Conservation (phyloP, 495 filamentous ascomycete species). For the Aspergillus baeticus region DNA sequence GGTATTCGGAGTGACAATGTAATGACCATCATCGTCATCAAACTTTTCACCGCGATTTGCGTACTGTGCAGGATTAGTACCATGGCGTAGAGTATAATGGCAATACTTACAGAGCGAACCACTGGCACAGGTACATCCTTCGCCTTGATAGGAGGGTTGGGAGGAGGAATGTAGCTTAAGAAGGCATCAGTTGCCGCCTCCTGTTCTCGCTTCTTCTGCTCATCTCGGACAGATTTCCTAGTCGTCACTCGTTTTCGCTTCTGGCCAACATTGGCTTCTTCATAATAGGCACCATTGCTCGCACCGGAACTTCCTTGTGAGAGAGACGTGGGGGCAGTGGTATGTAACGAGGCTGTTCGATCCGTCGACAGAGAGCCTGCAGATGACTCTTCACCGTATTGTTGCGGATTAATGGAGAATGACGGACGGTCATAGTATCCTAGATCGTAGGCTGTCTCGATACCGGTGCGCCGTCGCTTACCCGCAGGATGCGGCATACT, state of each 20-base stretch:
- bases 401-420: conserved; percentile 71
- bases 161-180: conserved; percentile 77
- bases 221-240: conserved; percentile 71
- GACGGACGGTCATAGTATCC: conserved; percentile 59
- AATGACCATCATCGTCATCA: conserved; percentile 96
- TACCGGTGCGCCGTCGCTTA: conserved; percentile 64
- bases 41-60: conserved; percentile 57
- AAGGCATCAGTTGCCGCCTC: conserved; percentile 69
- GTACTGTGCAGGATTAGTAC: conserved; percentile 35
- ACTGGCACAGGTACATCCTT: conserved; percentile 84
- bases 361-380: conserved; percentile 77
- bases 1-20: conserved; percentile 82
- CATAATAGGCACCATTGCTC: conserved; percentile 53
- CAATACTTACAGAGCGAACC: conserved; percentile 74
- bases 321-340: conserved; percentile 87
- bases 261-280: conserved; percentile 62
- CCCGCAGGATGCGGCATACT: conserved; percentile 52
- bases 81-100: not conserved
- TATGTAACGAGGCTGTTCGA: conserved; percentile 81
- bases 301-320: conserved; percentile 66
- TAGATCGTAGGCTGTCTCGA: conserved; percentile 63
- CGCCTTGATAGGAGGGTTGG: conserved; percentile 85
- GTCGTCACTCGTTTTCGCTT: conserved; percentile 84
- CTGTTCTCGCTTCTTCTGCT: conserved; percentile 73
- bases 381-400: conserved; percentile 61